Evolutionary conservation across 305 asterid species (phyloP), one percentile per base, ranked within the genome.

Genomic region (Rubia tinctorum): DNA sequence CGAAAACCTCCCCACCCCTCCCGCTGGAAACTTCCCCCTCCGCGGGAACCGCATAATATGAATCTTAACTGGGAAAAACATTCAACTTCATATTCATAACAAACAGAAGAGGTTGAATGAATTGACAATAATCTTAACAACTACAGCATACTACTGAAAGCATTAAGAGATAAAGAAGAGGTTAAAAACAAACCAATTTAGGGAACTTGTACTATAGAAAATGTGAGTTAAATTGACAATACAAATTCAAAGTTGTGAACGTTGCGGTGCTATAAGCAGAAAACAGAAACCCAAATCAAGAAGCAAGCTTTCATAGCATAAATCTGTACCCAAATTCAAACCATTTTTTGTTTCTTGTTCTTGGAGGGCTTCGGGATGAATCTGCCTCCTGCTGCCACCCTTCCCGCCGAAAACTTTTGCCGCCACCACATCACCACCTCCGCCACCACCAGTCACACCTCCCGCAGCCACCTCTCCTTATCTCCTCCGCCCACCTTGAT

Each of bases 21-120:
- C 5, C 37, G 0, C 37, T 34, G 37, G 37, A 34, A 34, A 34
- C 37, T 4, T 34, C 37, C 37, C 4, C 37, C 37, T 34, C 37
- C 2, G 6, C 23, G 75, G 71, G 85, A 64, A 53, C 78, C 8
- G 18, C 72, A 59, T 14, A 76, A 39, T 11, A 79, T 47, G 69
- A n/a, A 55, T 20, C 61, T 73, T 5, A 69, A 69, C 53, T 45
- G 79, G 56, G 69, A 1, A 73, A 56, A 69, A 60, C 70, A 61
- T n/a, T 66, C 34, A 79, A 79, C 22, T 79, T 73, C 34, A 70
- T 22, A 69, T 62, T 79, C 83, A 82, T 79, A 70, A 51, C 71
- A 53, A 55, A 25, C 34, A 53, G n/a, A 43, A 71, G 18, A 63
- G 27, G 61, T 76, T 6, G n/a, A 34, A 51, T 27, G 70, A 70